A percentile compares a stretch with the other conserved stretches of the same genome.
Conservation (phyloP, 148 eudicot species). For the Silene conica region DNA sequence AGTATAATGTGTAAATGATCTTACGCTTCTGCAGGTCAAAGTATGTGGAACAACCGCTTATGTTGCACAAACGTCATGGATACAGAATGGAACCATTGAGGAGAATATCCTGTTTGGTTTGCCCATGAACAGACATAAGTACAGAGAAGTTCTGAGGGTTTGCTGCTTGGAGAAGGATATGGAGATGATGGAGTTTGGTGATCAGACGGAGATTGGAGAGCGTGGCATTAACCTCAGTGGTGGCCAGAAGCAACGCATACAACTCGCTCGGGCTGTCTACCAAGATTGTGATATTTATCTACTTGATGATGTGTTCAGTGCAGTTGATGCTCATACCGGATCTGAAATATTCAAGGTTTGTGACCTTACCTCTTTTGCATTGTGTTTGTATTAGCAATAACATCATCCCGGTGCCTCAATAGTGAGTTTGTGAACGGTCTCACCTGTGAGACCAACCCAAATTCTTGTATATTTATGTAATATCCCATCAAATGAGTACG, state of each 20-base stretch:
- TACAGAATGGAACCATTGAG: slow-evolving; percentile 82
- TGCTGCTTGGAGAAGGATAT: slow-evolving; percentile 83
- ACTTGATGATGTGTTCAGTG: slow-evolving; percentile 95
- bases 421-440: too few species aligned
- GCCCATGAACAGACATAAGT: slow-evolving; percentile 65
- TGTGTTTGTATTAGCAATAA: not conserved
- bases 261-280: slow-evolving; percentile 94
- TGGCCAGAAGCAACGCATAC: slow-evolving; percentile 93
- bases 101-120: slow-evolving; percentile 82
- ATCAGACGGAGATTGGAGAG: slow-evolving; percentile 98
- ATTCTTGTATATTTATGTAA: too few species aligned
- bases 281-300: slow-evolving; percentile 92
- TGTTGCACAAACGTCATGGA: slow-evolving; percentile 96
- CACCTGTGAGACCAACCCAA: too few species aligned
- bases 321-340: slow-evolving; percentile 98
- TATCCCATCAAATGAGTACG: too few species aligned
- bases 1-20: not conserved
- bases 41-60: slow-evolving; percentile 96
- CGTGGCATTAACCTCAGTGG: slow-evolving; percentile 97
- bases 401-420: too few species aligned
- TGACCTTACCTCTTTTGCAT: not conserved
- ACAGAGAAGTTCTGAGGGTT: slow-evolving; percentile 59
- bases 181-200: slow-evolving; percentile 96
- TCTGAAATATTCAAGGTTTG: slow-evolving; percentile 84
- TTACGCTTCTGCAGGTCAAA: slow-evolving; percentile 36